Evolutionary conservation across 208 protist species (phyloP).

Genomic region (Herpetomonas samuelpessoai): DNA sequence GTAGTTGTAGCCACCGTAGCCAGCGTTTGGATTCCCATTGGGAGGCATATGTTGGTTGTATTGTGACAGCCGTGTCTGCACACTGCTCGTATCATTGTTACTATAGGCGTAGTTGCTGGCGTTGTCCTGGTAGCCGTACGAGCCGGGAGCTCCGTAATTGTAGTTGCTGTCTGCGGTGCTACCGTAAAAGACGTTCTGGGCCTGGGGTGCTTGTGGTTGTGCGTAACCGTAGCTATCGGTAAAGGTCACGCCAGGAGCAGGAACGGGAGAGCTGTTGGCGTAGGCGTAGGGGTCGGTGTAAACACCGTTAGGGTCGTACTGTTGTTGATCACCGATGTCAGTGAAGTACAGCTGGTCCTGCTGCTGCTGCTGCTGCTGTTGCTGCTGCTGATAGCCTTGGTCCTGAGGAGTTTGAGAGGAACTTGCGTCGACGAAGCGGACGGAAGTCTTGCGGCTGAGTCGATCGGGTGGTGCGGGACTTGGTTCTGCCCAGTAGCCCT

Average conservation of each 20-base stretch:
- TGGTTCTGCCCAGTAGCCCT: too few species aligned
- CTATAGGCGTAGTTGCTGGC: conserved; percentile 5
- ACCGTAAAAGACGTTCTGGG: neutral
- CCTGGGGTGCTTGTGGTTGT: too few species aligned
- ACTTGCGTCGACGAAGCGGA: too few species aligned
- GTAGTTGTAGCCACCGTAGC: neutral
- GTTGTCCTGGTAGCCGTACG: neutral
- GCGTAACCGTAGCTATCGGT: too few species aligned
- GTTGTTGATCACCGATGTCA: too few species aligned
- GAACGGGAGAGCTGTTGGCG: too few species aligned
- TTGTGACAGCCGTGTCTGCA: neutral
- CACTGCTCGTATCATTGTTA: neutral
- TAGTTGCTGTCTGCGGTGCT: conserved; percentile 3
- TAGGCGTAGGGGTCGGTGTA: too few species aligned
- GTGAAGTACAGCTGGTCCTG: neutral
- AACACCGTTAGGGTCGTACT: too few species aligned
- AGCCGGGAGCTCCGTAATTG: neutral
- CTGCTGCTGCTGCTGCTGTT: neutral
- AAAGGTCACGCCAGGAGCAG: too few species aligned
- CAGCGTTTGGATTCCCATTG: neutral
- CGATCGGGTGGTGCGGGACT: too few species aligned
- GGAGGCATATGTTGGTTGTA: neutral
- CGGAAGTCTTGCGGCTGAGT: too few species aligned
- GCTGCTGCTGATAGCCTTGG: conserved; percentile 1
- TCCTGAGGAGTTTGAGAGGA: too few species aligned